phyloP scores from a whole-genome alignment of 164 flowering plant genomes.

The Warburgia ugandensis region DNA sequence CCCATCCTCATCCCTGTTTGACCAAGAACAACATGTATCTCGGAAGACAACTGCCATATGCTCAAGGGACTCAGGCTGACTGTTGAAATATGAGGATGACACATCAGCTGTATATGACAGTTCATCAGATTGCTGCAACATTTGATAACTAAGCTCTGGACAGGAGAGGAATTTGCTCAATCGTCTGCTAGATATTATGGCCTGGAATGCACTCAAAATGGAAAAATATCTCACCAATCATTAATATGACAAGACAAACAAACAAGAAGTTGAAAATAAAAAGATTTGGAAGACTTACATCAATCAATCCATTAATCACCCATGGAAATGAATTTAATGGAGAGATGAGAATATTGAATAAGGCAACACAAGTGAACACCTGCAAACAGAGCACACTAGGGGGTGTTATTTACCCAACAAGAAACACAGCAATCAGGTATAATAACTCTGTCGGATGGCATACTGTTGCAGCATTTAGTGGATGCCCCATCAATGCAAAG shows the following conservation, averaged over 20 bases:
- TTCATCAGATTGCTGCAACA: conserved; percentile 1
- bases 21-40: conserved; percentile 74
- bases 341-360: conserved; percentile 85
- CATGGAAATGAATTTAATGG: conserved; percentile 97
- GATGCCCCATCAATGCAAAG: conserved; percentile 63
- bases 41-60: conserved; percentile 41
- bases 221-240: neutral
- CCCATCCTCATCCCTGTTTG: conserved; percentile 29
- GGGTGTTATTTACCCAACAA: conserved; percentile 7
- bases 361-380: conserved; percentile 96
- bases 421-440: neutral
- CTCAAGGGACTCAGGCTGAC: conserved; percentile 16
- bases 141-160: conserved; percentile 25
- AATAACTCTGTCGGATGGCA: neutral
- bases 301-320: conserved; percentile 97
- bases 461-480: conserved; percentile 95
- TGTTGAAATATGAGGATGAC: conserved; percentile 15
- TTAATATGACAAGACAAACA: neutral
- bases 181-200: conserved; percentile 69
- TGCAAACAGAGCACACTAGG: conserved; percentile 28
- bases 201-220: conserved; percentile 32
- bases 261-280: neutral
- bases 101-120: conserved; percentile 8
- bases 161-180: conserved; percentile 65
- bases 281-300: conserved; percentile 49